These are phyloP conservation scores for Pichia sp. DNA, from an alignment of 1,139 yeast genomes.

Conservation along the genomic window DNA sequence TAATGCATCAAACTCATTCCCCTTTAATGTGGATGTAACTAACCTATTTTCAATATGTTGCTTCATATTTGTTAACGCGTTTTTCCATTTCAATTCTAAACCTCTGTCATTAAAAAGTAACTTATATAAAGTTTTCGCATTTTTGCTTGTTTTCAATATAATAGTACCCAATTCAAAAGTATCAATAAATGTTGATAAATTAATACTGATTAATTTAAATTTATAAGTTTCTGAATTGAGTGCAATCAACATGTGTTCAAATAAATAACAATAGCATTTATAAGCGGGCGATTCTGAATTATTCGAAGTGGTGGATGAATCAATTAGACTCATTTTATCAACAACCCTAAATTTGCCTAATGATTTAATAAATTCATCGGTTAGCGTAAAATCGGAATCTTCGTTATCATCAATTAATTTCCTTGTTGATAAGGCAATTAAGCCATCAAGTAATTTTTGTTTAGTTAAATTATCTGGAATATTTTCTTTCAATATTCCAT, in stretches of 20 bases:
- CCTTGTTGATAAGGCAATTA: conserved; percentile 19
- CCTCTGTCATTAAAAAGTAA: conserved; percentile 11
- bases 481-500: conserved; percentile 15
- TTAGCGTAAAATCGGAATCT: conserved; percentile 11
- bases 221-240: conserved; percentile 8
- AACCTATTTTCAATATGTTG: conserved; percentile 26
- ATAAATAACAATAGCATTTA: conserved; percentile 29
- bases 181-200: conserved; percentile 15
- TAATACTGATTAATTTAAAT: conserved; percentile 14
- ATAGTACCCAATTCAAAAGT: conserved; percentile 17
- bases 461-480: conserved; percentile 13
- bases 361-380: conserved; percentile 21
- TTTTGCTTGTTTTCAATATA: conserved; percentile 10
- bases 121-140: conserved; percentile 19
- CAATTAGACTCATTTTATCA: conserved; percentile 21
- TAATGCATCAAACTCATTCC: conserved; percentile 21
- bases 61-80: conserved; percentile 30
- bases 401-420: conserved; percentile 8
- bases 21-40: conserved; percentile 29
- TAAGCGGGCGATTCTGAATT: conserved; percentile 6
- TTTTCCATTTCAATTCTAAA: conserved; percentile 34
- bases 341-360: conserved; percentile 32
- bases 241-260: conserved; percentile 21
- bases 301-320: not conserved
- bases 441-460: conserved; percentile 19